These are phyloP conservation scores for Rhodomyrtus tomentosa DNA, from an alignment of 345 rosid species.

Conservation along the genomic window DNA sequence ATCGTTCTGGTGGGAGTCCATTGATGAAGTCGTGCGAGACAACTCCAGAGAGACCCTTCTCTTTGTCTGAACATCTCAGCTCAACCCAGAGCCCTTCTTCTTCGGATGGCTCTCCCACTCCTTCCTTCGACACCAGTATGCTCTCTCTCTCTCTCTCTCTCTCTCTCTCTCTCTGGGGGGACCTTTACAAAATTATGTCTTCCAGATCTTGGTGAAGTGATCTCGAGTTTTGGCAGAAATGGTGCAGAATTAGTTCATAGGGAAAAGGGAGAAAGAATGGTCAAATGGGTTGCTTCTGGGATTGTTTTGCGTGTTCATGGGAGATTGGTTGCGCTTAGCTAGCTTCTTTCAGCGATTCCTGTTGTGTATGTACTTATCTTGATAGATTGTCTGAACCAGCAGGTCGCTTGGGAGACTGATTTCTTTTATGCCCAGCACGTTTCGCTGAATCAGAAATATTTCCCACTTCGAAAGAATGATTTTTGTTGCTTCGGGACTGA, in stretches of 20 bases:
- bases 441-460: not conserved
- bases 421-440: not conserved
- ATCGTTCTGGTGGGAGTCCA: not conserved
- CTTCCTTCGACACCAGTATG: slow-evolving; percentile 1
- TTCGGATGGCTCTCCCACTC: not conserved
- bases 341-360: not conserved
- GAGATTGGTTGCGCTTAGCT: not conserved
- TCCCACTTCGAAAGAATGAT: not conserved
- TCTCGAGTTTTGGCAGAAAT: not conserved
- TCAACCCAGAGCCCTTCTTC: slow-evolving; percentile 8
- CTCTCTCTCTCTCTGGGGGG: not conserved
- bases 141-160: not conserved
- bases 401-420: not conserved
- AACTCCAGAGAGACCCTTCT: slow-evolving; percentile 11
- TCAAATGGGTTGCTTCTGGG: not conserved
- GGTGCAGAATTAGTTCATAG: not conserved
- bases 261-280: not conserved
- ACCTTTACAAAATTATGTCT: not conserved
- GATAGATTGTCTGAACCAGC: not conserved
- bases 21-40: slow-evolving; percentile 5
- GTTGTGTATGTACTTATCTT: not conserved
- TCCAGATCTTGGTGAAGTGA: not conserved
- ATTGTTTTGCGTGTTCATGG: not conserved
- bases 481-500: not conserved
- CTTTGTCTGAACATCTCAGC: slow-evolving; percentile 4